phyloP scores from a whole-genome alignment of 805 yeast species.

The Candida sithepensis region DNA sequence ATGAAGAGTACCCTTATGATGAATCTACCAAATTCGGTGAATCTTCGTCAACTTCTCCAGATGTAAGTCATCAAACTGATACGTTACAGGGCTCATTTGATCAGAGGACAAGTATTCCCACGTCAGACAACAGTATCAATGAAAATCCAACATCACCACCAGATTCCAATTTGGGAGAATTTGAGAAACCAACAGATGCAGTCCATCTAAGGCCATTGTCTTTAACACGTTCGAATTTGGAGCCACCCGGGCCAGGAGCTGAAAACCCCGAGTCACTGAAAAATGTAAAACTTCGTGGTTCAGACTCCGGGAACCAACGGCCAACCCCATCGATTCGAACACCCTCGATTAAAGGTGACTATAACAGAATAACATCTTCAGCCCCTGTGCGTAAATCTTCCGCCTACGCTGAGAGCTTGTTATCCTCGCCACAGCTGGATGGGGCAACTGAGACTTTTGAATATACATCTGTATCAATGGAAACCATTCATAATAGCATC shows the following conservation, averaged over 20 bases:
- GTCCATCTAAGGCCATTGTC: slow-evolving; percentile 18
- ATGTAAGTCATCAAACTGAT: neutral
- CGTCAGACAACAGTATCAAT: neutral
- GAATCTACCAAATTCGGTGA: neutral
- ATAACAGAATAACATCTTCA: neutral
- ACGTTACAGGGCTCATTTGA: neutral
- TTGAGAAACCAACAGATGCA: neutral
- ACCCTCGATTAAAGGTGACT: neutral
- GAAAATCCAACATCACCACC: neutral
- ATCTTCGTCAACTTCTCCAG: neutral
- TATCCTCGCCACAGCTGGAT: slow-evolving; percentile 12
- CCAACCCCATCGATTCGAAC: neutral
- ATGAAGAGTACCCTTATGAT: slow-evolving; percentile 1
- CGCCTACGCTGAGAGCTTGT: slow-evolving; percentile 4
- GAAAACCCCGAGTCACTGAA: too few relatives aligned
- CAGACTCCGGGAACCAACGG: neutral
- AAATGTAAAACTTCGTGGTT: neutral
- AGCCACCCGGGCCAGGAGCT: neutral
- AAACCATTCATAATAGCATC: slow-evolving; percentile 8
- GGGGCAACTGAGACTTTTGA: slow-evolving; percentile 14
- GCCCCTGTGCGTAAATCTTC: neutral
- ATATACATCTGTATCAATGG: slow-evolving; percentile 17
- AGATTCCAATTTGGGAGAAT: neutral
- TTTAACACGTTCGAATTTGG: slow-evolving; percentile 9
- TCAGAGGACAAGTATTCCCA: neutral